Percentiles rank a stretch among this genome's conserved stretches.
Conservation (phyloP, 1,284 basidiomycete species). For the Anthracocystis setariae region DNA sequence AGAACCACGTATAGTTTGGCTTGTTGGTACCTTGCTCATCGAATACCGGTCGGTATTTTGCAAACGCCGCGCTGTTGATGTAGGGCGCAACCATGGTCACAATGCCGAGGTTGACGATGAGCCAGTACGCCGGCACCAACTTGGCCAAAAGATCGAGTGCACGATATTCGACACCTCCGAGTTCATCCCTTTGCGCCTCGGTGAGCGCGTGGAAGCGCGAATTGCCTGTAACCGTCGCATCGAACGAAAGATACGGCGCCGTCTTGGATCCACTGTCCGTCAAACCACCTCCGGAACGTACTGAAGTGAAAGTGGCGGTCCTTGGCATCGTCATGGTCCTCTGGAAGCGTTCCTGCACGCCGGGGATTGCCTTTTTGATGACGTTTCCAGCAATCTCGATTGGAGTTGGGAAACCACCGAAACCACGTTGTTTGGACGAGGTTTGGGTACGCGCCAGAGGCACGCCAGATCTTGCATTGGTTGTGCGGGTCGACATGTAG, state of each 20-base stretch:
- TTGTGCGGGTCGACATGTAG: conserved; percentile 34
- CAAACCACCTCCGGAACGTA: conserved; percentile 65
- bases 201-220: conserved; percentile 84
- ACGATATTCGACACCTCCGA: conserved; percentile 95
- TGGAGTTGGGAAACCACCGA: conserved; percentile 91
- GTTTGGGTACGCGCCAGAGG: conserved; percentile 69
- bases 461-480: conserved; percentile 36
- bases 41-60: conserved; percentile 53
- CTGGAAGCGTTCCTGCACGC: conserved; percentile 48
- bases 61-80: conserved; percentile 49
- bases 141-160: conserved; percentile 78
- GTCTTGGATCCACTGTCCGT: conserved; percentile 32
- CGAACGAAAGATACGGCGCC: conserved; percentile 87
- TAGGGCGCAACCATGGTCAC: conserved; percentile 62
- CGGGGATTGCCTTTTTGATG: conserved; percentile 63
- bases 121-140: conserved; percentile 57
- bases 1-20: conserved; percentile 75
- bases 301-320: conserved; percentile 74
- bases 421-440: conserved; percentile 70
- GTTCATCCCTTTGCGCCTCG: conserved; percentile 84
- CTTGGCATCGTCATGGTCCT: conserved; percentile 74
- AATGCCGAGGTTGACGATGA: conserved; percentile 39
- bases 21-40: conserved; percentile 54
- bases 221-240: conserved; percentile 74
- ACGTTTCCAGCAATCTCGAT: conserved; percentile 73